A percentile compares a stretch with the other conserved stretches of the same genome.
phyloP scores from a whole-genome alignment of 495 filamentous ascomycete genomes.

The Neurospora tetrasperma region DNA sequence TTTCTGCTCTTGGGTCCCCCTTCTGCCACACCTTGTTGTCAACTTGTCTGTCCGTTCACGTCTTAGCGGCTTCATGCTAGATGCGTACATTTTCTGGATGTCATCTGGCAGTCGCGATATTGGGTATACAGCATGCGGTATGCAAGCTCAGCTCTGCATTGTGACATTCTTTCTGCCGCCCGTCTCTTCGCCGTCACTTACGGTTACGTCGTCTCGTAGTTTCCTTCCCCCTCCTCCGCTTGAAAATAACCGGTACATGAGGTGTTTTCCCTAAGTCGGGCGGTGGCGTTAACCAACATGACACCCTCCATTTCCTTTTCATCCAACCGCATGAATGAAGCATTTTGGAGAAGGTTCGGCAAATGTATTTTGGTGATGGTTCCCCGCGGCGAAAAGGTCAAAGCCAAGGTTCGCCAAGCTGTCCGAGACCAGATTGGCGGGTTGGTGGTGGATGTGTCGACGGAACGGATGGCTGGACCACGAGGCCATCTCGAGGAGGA shows the following conservation, averaged over 20 bases:
- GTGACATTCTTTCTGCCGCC: neutral
- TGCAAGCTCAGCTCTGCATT: neutral
- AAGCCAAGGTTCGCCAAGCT: neutral
- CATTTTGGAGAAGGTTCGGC: neutral
- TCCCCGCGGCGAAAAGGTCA: neutral
- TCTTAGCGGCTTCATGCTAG: neutral
- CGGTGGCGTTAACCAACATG: neutral
- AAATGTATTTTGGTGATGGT: neutral
- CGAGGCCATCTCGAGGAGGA: neutral
- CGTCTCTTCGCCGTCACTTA: neutral
- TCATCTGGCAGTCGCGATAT: neutral
- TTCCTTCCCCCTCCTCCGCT: neutral
- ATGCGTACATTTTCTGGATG: neutral
- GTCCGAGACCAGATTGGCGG: neutral
- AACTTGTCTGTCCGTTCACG: neutral
- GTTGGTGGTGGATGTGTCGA: neutral
- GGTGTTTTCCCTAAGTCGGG: neutral
- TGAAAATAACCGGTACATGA: neutral
- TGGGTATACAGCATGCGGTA: neutral
- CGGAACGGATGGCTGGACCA: neutral
- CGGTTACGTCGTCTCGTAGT: neutral
- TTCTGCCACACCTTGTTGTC: neutral
- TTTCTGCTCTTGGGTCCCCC: neutral
- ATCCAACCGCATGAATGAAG: neutral
- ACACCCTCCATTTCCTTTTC: neutral